Conservation (phyloP, 2,329 filamentous ascomycete genomes). For the Cercospora brassicicola region DNA sequence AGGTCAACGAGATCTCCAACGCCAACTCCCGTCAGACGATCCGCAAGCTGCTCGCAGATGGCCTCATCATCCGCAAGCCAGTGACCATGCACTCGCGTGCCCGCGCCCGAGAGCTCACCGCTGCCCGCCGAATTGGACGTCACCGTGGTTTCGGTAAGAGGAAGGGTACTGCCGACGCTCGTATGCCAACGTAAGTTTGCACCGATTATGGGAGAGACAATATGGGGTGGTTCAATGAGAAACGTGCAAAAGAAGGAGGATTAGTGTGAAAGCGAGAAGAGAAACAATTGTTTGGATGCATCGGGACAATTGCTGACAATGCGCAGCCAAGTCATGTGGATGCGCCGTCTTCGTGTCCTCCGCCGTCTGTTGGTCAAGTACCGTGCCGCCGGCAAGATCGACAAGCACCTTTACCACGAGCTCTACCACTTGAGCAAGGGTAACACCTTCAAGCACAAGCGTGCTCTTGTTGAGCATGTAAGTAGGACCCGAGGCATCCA, state of each 20-base stretch:
- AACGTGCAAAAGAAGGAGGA: background rate
- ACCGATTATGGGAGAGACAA: background rate
- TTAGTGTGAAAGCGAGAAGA: background rate
- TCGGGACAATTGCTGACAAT: constrained; percentile 35
- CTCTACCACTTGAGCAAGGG: constrained; percentile 99
- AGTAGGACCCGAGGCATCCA: constrained; percentile 49
- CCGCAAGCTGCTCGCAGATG: constrained; percentile 99
- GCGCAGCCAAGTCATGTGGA: constrained; percentile 92
- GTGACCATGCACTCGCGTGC: constrained; percentile 99
- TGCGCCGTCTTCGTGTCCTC: constrained; percentile 99
- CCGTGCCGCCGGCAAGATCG: constrained; percentile 99
- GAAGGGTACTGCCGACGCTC: constrained; percentile 99
- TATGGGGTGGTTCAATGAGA: background rate
- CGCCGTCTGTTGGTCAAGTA: constrained; percentile 99
- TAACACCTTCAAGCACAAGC: constrained; percentile 99
- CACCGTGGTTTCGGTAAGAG: constrained; percentile 99
- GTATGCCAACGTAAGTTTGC: constrained; percentile 87
- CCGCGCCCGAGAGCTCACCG: constrained; percentile 91
- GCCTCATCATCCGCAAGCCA: constrained; percentile 99
- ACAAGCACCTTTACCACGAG: constrained; percentile 99
- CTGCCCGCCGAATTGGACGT: constrained; percentile 89
- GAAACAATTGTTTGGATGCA: background rate
- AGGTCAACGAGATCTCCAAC: constrained; percentile 99
- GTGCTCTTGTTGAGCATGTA: constrained; percentile 99
- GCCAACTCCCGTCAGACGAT: constrained; percentile 99